These are phyloP conservation scores for Cytospora piceicola DNA, from an alignment of 2,329 filamentous ascomycete species.

Conservation along the genomic window DNA sequence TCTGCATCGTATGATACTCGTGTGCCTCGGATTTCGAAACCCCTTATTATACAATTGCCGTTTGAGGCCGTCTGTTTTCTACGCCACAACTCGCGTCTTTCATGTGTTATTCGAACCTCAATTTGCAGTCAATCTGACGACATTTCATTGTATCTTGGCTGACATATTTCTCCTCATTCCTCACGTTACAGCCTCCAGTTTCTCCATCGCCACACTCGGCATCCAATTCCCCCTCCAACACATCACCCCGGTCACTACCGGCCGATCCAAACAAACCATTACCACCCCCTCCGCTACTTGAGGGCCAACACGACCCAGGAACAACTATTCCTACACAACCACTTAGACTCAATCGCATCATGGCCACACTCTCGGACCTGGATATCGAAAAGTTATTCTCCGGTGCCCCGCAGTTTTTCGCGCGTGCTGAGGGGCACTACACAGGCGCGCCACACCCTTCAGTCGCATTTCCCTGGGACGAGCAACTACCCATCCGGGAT, in stretches of 20 bases:
- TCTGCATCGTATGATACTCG: constrained; percentile 20
- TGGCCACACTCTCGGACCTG: constrained; percentile 60
- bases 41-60: background rate
- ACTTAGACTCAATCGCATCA: constrained; percentile 60
- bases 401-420: constrained; percentile 74
- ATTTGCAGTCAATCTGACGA: constrained; percentile 10
- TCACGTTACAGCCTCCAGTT: constrained; percentile 33
- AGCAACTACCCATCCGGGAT: constrained; percentile 63
- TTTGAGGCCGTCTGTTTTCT: background rate
- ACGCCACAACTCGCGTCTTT: constrained; percentile 4
- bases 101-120: constrained; percentile 7
- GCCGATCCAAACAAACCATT: constrained; percentile 60
- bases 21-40: constrained; percentile 5
- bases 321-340: constrained; percentile 35
- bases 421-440: constrained; percentile 62
- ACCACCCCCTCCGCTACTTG: constrained; percentile 54
- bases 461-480: constrained; percentile 71
- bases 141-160: constrained; percentile 26
- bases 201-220: constrained; percentile 41
- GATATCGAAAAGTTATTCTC: constrained; percentile 74
- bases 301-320: constrained; percentile 24
- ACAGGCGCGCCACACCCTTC: constrained; percentile 64
- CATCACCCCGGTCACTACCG: constrained; percentile 42
- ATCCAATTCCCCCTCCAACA: constrained; percentile 33
- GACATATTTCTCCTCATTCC: constrained; percentile 32